Percentiles rank a stretch among this genome's conserved stretches.
phyloP scores from a whole-genome alignment of 2,329 filamentous ascomycete species.

The Fusarium devonianum region DNA sequence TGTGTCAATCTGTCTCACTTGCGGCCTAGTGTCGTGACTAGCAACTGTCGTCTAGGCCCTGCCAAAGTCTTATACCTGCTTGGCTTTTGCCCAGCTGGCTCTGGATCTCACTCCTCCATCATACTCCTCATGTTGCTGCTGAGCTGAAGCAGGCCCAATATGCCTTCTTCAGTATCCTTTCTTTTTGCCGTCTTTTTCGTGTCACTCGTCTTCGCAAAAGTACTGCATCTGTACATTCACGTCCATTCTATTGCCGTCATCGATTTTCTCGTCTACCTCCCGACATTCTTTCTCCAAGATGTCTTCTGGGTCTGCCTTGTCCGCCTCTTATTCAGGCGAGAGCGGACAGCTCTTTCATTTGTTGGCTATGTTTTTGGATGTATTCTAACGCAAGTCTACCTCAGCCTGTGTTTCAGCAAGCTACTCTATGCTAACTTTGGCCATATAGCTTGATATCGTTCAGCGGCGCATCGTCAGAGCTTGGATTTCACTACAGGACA shows the following conservation, averaged over 20 bases:
- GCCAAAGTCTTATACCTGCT: constrained; percentile 30
- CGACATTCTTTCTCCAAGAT: constrained; percentile 42
- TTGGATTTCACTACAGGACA: constrained; percentile 44
- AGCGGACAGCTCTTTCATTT: constrained; percentile 32
- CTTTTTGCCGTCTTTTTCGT: constrained; percentile 41
- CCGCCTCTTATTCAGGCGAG: constrained; percentile 37
- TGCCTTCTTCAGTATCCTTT: constrained; percentile 38
- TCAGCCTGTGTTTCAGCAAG: background rate
- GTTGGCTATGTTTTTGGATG: constrained; percentile 32
- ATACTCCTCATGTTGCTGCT: constrained; percentile 5
- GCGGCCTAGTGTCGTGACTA: constrained; percentile 14
- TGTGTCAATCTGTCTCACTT: constrained; percentile 35
- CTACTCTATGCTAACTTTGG: constrained; percentile 20
- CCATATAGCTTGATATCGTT: constrained; percentile 37
- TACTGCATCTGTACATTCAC: constrained; percentile 40
- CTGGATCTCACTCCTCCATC: constrained; percentile 8
- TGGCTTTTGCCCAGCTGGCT: constrained; percentile 33
- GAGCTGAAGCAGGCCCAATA: constrained; percentile 34
- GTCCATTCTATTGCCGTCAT: constrained; percentile 33
- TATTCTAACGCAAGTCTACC: constrained; percentile 33
- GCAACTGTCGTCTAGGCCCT: constrained; percentile 23
- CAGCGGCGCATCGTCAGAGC: constrained; percentile 42
- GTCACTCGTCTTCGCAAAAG: constrained; percentile 40
- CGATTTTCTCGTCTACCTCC: constrained; percentile 42
- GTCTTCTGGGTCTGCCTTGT: constrained; percentile 32